phyloP scores from a whole-genome alignment of 2,329 filamentous ascomycete species.

The Diaporthe sp. region DNA sequence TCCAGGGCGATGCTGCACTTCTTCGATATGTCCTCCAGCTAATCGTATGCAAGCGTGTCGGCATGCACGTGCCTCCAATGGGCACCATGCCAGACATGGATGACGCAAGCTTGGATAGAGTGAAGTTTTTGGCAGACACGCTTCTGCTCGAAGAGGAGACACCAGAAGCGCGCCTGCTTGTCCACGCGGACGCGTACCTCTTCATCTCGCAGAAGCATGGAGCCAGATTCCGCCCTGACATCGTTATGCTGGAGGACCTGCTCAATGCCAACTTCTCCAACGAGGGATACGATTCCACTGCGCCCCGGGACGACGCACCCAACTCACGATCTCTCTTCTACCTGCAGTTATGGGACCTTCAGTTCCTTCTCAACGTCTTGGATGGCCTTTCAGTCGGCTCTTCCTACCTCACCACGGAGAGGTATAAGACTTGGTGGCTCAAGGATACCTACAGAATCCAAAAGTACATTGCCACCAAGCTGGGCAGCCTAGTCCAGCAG shows the following conservation, averaged over 20 bases:
- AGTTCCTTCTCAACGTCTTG: conserved; percentile 2
- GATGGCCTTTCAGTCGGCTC: neutral
- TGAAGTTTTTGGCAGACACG: neutral
- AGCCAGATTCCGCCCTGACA: neutral
- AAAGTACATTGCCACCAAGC: neutral
- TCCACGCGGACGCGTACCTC: neutral
- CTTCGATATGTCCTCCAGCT: neutral
- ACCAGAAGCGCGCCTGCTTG: neutral
- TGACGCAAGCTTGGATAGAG: neutral
- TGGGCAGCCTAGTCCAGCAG: neutral
- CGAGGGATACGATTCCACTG: neutral
- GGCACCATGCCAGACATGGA: neutral
- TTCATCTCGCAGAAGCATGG: neutral
- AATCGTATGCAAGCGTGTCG: neutral
- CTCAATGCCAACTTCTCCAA: neutral
- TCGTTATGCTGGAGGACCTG: neutral
- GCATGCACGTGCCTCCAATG: conserved; percentile 2
- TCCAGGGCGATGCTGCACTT: neutral
- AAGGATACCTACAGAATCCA: neutral
- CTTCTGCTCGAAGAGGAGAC: neutral
- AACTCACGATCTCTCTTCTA: neutral
- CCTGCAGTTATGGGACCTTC: conserved; percentile 8
- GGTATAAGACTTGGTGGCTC: conserved; percentile 11
- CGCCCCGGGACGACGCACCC: neutral
- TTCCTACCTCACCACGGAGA: neutral